phyloP scores from a whole-genome alignment of 768 basidiomycete genomes.

The Suillus plorans region DNA sequence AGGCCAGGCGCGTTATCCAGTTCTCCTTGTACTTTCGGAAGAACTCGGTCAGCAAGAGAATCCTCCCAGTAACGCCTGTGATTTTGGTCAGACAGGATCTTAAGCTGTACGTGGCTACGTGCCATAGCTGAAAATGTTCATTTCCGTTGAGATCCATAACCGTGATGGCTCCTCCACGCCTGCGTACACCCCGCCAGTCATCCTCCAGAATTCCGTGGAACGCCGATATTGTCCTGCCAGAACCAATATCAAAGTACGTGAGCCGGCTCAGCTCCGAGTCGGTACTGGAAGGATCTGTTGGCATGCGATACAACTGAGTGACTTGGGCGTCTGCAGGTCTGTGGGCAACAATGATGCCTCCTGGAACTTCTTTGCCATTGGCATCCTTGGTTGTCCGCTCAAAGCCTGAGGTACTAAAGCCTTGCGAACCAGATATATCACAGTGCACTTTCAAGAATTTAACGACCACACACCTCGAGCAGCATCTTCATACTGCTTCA shows the following conservation, averaged over 20 bases:
- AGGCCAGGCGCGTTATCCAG: conserved; percentile 38
- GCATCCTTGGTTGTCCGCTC: conserved; percentile 20
- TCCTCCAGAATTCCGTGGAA: conserved; percentile 36
- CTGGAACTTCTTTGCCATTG: conserved; percentile 11
- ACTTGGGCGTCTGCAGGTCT: conserved; percentile 41
- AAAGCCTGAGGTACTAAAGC: conserved; percentile 28
- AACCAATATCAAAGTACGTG: conserved; percentile 40
- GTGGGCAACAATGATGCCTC: conserved; percentile 35
- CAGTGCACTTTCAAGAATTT: background rate
- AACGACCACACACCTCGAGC: conserved; percentile 26
- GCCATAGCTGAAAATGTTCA: conserved; percentile 43
- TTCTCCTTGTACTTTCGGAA: conserved; percentile 38
- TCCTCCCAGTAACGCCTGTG: conserved; percentile 46
- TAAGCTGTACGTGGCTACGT: conserved; percentile 5
- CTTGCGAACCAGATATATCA: conserved; percentile 13
- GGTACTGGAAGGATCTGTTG: conserved; percentile 23
- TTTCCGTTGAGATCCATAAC: conserved; percentile 42
- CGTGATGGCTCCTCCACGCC: conserved; percentile 36
- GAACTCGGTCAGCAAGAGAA: conserved; percentile 16
- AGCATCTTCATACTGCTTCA: conserved; percentile 41
- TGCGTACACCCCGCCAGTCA: conserved; percentile 40
- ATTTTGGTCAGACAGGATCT: background rate
- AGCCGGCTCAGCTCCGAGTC: conserved; percentile 36
- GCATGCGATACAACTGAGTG: conserved; percentile 36
- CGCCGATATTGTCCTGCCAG: conserved; percentile 34